Evolutionary conservation across 2,329 filamentous ascomycete species (phyloP), one percentile per base, ranked within the genome.

Genomic region (Ceratocystis ficicola): DNA sequence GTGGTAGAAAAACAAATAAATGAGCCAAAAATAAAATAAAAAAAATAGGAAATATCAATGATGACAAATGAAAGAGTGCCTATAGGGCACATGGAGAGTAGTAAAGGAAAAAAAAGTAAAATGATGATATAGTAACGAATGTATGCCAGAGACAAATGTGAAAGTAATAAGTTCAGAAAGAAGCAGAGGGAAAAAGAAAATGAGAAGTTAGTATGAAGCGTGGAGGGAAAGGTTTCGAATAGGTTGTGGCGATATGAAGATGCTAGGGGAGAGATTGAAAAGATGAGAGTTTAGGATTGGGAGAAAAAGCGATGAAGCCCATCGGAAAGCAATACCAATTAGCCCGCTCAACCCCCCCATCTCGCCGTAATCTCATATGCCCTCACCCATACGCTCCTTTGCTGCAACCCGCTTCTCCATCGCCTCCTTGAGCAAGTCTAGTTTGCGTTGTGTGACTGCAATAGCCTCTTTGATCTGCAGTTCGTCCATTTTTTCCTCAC

Each of bases 391-490:
- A 30, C 15, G 63, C 44, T 32, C 48, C 48, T 59, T 66, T 20
- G 62, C 60, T 44, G 62, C 55, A 70, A 78, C 81, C 73, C 80
- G 84, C 72, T 80, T 81, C 69, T 83, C 81, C 63, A 93, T 80
- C 36, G 90, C 87, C 52, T 83, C 81, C 75, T 92, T 92, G 69
- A 99, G 76, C 52, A 88, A 83, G 65, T 83, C 81, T 41, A 99
- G 77, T 72, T 89, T 87, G 77, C 96, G 88, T 73, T 96, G 90
- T 2, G 93, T 96, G 36, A 95, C 83, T 65, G 83, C 79, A 68
- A 96, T 93, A 22, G 90, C 89, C 77, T 95, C 84, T 69, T 86
- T 83, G 67, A 95, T 82, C 73, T 94, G 86, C 44, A 83, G 79
- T 70, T 89, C 84, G 60, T 85, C 84, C 83, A 93, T 88, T 61